Percentiles rank a stretch among this genome's conserved stretches.
These are phyloP conservation scores for Irpex lacteus DNA, from an alignment of 1,284 basidiomycete species.

Conservation along the genomic window DNA sequence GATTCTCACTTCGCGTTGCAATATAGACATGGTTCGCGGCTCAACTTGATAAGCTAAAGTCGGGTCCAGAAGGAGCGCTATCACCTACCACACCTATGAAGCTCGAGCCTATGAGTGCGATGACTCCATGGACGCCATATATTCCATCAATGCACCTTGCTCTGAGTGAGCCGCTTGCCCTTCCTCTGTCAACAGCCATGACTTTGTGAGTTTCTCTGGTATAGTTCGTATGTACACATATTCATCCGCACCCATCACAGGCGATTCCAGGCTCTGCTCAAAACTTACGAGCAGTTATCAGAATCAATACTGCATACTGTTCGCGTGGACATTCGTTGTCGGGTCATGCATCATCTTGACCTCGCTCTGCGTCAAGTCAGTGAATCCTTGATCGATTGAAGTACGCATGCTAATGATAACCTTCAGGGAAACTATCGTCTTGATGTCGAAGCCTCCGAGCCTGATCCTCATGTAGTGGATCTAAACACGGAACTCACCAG, in stretches of 20 bases:
- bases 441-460: constrained; percentile 83
- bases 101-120: constrained; percentile 46
- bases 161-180: constrained; percentile 49
- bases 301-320: constrained; percentile 88
- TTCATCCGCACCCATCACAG: constrained; percentile 37
- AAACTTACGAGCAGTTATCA: constrained; percentile 87
- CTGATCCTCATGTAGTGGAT: constrained; percentile 88
- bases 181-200: constrained; percentile 88
- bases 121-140: constrained; percentile 49
- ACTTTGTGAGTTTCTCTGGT: constrained; percentile 56
- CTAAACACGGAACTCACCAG: constrained; percentile 81
- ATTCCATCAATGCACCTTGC: constrained; percentile 35
- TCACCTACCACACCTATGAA: constrained; percentile 50
- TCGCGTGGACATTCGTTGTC: constrained; percentile 85
- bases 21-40: constrained; percentile 78
- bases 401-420: constrained; percentile 3
- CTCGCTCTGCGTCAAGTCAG: constrained; percentile 73
- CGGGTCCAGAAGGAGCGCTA: constrained; percentile 51
- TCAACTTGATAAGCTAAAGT: constrained; percentile 66
- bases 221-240: not conserved
- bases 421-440: constrained; percentile 79
- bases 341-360: constrained; percentile 81
- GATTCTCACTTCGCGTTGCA: not conserved
- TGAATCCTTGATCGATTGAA: not conserved
- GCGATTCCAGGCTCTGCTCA: constrained; percentile 86